Evolutionary conservation across 208 protist genomes (phyloP), one percentile per base, ranked within the genome.

Genomic region (Acanthamoeba culbertsoni): DNA sequence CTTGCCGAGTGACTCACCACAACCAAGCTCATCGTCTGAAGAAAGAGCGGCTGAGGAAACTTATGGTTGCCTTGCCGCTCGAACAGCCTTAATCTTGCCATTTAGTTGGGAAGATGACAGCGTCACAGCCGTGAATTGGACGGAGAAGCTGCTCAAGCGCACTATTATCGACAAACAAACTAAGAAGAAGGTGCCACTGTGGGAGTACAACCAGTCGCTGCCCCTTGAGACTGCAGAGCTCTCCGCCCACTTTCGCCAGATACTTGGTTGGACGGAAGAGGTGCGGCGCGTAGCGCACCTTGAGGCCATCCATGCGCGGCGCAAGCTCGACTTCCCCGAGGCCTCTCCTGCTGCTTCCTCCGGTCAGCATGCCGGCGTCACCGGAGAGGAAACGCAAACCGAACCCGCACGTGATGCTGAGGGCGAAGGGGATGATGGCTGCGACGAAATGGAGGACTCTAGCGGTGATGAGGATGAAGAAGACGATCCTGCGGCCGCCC

Each of bases 211-310:
- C 77, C 48, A 88, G 33, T 63, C 43, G 77, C 77, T 88, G 8
- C 77, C 77, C 1, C 43, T 88, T 31, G 77, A 88, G 46, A 62
- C 51, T 1, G 77, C 77, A 2, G 51, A 88, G 77, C 77, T 88
- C 18, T 63, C 43, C 31, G 26, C 77, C 51, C 77, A 88, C 48
- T 88, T 88, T n/a, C 77, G 77, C 8, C 77, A 88, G 51, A 88
- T 88, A n/a, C 46, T 88, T 35, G 77, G 77, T 1, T 88, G 77
- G 77, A 88, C 20, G 31, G 77, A 88, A 23, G 48, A 62, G 51
- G 48, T 63, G 33, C 77, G 43, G 10, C 51, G 55, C 82, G 16
- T n/a, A 16, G 82, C 31, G 23, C 82, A 68, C 35, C 26, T 90
- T 33, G 53, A 90, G 53, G 51, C 46, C 46, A 3, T 48, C 48